phyloP scores from a whole-genome alignment of 1,284 basidiomycete species.

The Ganoderma resinaceum region DNA sequence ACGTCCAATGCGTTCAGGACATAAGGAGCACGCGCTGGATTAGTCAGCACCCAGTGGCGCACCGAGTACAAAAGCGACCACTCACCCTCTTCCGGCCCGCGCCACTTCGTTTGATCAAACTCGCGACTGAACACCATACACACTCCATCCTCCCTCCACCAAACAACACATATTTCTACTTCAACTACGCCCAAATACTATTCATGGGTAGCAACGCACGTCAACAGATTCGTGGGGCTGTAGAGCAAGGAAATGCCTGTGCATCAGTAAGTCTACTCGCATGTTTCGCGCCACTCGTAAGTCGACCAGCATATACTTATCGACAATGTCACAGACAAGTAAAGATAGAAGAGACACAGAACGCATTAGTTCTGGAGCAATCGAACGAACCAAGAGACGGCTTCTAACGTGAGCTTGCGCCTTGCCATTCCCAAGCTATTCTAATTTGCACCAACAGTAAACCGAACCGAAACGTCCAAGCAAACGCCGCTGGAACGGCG shows the following conservation, averaged over 20 bases:
- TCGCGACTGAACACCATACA: background rate
- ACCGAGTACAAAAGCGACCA: background rate
- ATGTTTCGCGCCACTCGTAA: background rate
- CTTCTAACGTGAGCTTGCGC: background rate
- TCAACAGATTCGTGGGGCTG: background rate
- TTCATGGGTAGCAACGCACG: background rate
- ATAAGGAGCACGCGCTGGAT: background rate
- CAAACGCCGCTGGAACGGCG: background rate
- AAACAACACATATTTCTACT: background rate
- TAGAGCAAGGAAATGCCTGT: background rate
- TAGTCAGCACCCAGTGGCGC: constrained; percentile 6
- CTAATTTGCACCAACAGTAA: background rate
- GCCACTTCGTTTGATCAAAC: background rate
- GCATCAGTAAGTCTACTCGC: background rate
- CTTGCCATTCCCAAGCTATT: background rate
- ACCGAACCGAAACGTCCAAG: background rate
- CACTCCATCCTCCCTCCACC: background rate
- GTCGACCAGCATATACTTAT: background rate
- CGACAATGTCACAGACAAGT: background rate
- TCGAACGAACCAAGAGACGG: background rate
- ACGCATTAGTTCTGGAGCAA: background rate
- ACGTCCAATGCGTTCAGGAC: background rate
- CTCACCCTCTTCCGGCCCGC: background rate
- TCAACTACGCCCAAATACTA: background rate
- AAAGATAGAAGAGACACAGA: background rate